phyloP scores from a whole-genome alignment of 1,284 basidiomycete genomes.

The Cutaneotrichosporon cutaneum region DNA sequence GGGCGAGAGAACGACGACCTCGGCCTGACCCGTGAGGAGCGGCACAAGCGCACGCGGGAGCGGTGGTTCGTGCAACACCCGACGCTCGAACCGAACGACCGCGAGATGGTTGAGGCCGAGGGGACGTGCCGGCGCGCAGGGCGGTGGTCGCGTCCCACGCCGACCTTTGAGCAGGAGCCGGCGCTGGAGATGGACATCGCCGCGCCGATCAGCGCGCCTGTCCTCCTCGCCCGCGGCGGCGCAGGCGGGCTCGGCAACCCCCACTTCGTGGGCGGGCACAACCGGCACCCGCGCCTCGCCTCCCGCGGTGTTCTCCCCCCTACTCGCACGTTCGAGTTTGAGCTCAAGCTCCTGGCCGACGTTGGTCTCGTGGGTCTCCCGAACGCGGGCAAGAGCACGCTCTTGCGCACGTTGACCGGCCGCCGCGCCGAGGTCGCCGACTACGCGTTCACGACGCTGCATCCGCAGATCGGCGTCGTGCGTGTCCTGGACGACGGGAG shows the following conservation, averaged over 20 bases:
- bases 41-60: constrained; percentile 58
- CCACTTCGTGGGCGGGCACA: constrained; percentile 61
- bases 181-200: constrained; percentile 66
- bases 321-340: constrained; percentile 77
- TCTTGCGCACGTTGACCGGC: constrained; percentile 84
- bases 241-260: constrained; percentile 86
- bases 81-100: constrained; percentile 60
- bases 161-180: constrained; percentile 48
- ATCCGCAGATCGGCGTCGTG: constrained; percentile 91
- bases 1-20: constrained; percentile 51
- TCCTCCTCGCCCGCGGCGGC: constrained; percentile 77
- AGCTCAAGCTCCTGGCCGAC: constrained; percentile 92
- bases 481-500: constrained; percentile 77
- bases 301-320: constrained; percentile 79
- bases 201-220: constrained; percentile 57
- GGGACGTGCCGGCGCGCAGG: constrained; percentile 63
- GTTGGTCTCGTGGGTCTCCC: constrained; percentile 91
- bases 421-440: constrained; percentile 84
- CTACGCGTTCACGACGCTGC: constrained; percentile 93
- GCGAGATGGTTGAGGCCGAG: constrained; percentile 71
- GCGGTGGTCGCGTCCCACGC: constrained; percentile 47
- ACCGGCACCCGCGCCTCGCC: constrained; percentile 74
- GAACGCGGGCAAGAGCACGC: constrained; percentile 78
- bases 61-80: constrained; percentile 79
- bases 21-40: constrained; percentile 26